Evolutionary conservation across 2,329 filamentous ascomycete genomes (phyloP).

Genomic region (Aciculosporium take): DNA sequence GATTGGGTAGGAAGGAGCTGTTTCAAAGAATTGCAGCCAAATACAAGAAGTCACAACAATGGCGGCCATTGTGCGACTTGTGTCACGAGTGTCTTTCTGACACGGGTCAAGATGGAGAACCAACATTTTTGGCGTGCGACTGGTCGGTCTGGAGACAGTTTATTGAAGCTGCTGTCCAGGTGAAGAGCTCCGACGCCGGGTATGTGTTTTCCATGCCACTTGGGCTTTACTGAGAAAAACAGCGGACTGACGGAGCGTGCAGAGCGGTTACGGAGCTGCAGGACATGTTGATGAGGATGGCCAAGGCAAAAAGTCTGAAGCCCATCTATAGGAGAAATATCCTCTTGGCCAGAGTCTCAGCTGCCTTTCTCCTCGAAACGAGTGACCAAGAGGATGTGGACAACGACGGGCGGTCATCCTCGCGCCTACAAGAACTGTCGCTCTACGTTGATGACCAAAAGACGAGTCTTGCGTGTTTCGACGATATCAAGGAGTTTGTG

Average conservation of each 20-base stretch:
- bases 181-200: constrained; percentile 19
- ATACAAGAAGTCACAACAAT: constrained; percentile 25
- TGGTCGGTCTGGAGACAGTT: constrained; percentile 26
- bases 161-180: constrained; percentile 22
- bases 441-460: constrained; percentile 23
- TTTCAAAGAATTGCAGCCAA: constrained; percentile 26
- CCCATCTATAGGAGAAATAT: constrained; percentile 28
- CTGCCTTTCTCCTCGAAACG: constrained; percentile 20
- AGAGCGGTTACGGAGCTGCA: constrained; percentile 17
- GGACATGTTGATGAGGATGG: constrained; percentile 16
- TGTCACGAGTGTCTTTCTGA: constrained; percentile 29
- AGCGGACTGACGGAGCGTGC: constrained; percentile 5
- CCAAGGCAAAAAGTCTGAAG: constrained; percentile 15
- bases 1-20: constrained; percentile 31
- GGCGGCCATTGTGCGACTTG: constrained; percentile 27
- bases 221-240: not conserved
- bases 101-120: constrained; percentile 21
- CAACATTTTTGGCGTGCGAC: constrained; percentile 32
- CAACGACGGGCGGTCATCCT: constrained; percentile 15
- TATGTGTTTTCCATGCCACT: constrained; percentile 13
- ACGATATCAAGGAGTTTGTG: constrained; percentile 31
- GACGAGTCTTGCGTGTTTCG: constrained; percentile 28
- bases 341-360: constrained; percentile 23
- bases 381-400: constrained; percentile 17
- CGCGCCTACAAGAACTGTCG: constrained; percentile 20